Conservation (phyloP, 2,329 filamentous ascomycete genomes). For the Cladophialophora chaetospira region DNA sequence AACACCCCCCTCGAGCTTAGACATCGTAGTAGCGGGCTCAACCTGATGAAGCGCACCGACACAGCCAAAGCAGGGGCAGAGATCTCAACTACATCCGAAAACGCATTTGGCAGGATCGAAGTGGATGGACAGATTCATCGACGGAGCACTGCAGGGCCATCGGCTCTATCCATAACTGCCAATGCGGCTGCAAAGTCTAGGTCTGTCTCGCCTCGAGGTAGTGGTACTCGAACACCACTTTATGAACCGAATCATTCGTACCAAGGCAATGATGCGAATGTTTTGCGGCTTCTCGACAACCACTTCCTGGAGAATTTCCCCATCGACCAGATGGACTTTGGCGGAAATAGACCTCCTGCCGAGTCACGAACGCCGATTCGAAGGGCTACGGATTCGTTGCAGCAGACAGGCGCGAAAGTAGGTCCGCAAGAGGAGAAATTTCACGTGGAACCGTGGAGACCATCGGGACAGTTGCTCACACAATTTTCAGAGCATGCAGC, state of each 20-base stretch:
- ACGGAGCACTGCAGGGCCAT: constrained; percentile 38
- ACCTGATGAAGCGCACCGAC: constrained; percentile 61
- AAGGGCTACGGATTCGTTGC: constrained; percentile 54
- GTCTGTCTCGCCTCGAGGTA: constrained; percentile 30
- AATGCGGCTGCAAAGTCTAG: constrained; percentile 35
- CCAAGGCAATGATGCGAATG: constrained; percentile 69
- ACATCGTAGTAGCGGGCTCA: constrained; percentile 60
- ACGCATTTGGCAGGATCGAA: constrained; percentile 67
- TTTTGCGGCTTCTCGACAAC: constrained; percentile 70
- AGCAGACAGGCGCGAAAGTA: constrained; percentile 26
- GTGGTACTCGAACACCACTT: constrained; percentile 40
- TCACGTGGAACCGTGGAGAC: constrained; percentile 69
- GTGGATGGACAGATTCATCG: constrained; percentile 57
- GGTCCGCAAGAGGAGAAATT: constrained; percentile 23
- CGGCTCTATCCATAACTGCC: constrained; percentile 42
- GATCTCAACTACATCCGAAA: constrained; percentile 64
- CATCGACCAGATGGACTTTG: constrained; percentile 65
- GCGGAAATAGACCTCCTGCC: constrained; percentile 74
- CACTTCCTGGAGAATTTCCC: constrained; percentile 73
- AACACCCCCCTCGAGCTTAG: constrained; percentile 37
- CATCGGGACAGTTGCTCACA: constrained; percentile 79
- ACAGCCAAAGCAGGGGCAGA: constrained; percentile 64
- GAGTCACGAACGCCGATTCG: constrained; percentile 56
- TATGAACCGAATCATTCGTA: constrained; percentile 77
- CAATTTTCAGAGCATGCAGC: constrained; percentile 86